Evolutionary conservation across 305 asterid species (phyloP).

Genomic region (Solanum hybrid): DNA sequence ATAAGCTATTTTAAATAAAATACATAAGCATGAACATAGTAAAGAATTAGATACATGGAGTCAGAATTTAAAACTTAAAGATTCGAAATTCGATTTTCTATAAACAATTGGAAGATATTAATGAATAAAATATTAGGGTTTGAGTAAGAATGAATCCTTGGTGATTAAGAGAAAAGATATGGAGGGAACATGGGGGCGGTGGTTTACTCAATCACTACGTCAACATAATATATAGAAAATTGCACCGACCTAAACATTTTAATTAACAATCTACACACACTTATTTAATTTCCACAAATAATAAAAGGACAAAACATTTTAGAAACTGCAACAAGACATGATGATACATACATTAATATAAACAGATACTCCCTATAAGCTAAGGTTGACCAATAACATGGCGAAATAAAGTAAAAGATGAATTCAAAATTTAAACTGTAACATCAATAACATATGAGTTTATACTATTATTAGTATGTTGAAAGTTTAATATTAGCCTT

Average conservation of each 20-base stretch:
- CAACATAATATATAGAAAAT: not conserved
- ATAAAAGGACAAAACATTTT: not conserved
- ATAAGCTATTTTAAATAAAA: not conserved
- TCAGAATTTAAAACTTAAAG: not conserved
- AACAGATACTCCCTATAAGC: not conserved
- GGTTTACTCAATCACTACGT: not conserved
- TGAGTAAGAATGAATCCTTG: not conserved
- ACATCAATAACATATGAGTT: too few relatives aligned
- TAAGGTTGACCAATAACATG: too few relatives aligned
- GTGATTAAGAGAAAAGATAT: not conserved
- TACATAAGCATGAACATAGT: not conserved
- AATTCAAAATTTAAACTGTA: too few relatives aligned
- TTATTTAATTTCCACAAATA: not conserved
- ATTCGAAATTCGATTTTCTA: not conserved
- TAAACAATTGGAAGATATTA: not conserved
- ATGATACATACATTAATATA: not conserved
- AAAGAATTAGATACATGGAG: rapidly evolving
- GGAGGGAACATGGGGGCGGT: not conserved
- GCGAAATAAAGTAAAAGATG: too few relatives aligned
- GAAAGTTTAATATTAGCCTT: too few relatives aligned
- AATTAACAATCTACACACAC: not conserved
- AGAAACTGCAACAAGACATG: not conserved
- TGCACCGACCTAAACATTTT: not conserved
- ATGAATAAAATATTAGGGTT: not conserved
- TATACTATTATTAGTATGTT: too few relatives aligned